These are phyloP conservation scores for Candida gorgasii DNA, from an alignment of 805 yeast species.

Conservation along the genomic window DNA sequence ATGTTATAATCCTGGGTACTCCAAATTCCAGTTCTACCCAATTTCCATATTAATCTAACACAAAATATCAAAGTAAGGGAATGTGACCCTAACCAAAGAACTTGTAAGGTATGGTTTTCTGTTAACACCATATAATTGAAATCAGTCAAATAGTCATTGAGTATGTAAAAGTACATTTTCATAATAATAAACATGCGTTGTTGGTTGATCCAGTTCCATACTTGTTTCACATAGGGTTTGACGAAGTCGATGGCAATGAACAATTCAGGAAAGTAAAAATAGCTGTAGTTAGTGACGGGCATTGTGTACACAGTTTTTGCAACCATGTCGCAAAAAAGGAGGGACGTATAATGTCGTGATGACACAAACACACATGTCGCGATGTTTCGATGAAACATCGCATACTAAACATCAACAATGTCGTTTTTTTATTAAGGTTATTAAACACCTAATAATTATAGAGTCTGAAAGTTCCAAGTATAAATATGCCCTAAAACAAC, in stretches of 20 bases:
- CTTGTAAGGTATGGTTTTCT: constrained; percentile 8
- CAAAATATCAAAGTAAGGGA: constrained; percentile 8
- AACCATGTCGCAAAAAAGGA: constrained; percentile 1
- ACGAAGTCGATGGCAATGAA: not conserved
- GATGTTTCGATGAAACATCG: too few species aligned
- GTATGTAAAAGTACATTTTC: constrained; percentile 1
- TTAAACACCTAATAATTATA: too few species aligned
- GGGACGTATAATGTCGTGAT: not conserved
- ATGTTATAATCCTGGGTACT: constrained; percentile 10
- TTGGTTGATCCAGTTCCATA: not conserved
- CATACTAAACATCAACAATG: too few species aligned
- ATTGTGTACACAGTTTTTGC: not conserved
- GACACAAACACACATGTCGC: not conserved
- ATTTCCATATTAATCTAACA: not conserved
- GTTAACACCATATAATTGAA: not conserved
- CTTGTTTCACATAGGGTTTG: not conserved
- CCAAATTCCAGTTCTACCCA: not conserved
- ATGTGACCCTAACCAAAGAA: constrained; percentile 16
- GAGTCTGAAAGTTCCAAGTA: too few species aligned
- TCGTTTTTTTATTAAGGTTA: too few species aligned
- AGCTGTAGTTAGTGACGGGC: not conserved
- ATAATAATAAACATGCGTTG: constrained; percentile 2
- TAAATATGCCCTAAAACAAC: not conserved
- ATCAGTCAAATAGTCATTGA: constrained; percentile 3
- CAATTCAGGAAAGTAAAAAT: constrained; percentile 8